Base-by-base conservation (phyloP, 2,329 filamentous ascomycete species). In the Aspergillus viridinutans region DNA sequence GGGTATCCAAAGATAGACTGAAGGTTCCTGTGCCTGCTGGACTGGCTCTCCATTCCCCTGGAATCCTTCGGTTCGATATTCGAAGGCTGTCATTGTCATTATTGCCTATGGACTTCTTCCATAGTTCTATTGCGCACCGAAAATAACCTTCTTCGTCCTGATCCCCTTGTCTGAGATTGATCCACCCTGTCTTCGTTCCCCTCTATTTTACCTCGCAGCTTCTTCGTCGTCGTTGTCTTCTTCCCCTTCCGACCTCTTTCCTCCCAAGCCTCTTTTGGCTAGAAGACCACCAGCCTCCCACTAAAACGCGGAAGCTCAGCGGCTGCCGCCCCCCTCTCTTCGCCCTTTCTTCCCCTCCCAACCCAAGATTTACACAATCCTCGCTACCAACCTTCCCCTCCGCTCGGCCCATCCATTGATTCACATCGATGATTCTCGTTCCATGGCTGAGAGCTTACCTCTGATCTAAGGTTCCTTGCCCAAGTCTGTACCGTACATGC, bases 231-330 rank as follows among this genome's bases (percentile, higher is more conserved):
- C 21, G 10, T 32, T 32, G 14, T 32, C 52, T 47, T 47, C 21
- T 32, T 17, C 23, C 32, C 21, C 49, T 29, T 32, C 32, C n/a
- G n/a, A 29, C 49, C 9, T 21, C 4, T 45, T 43, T 8, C 40
- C 42, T 21, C 21, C 42, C n/a, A 21, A 21, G 17, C 42, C 21
- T 20, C 21, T 29, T 23, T 38, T 35, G 32, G 32, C 23, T 20
- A 45, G 42, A 23, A 45, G 21, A 45, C 42, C 52, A 17, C 61
- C 59, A 60, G 57, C 55, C 62, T 61, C 62, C 61, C 58, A 58
- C 61, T 64, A 65, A 61, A 65, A 64, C 58, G 60, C 54, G 56
- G 64, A 64, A 64, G 62, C 54, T 58, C 49, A 62, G 56, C 53
- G 54, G 58, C 58, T 43, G 51, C 50, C 57, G 53, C 51, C 40